Conservation (phyloP, 192 early-diverging fungal species). For the Coemansia interrupta region DNA sequence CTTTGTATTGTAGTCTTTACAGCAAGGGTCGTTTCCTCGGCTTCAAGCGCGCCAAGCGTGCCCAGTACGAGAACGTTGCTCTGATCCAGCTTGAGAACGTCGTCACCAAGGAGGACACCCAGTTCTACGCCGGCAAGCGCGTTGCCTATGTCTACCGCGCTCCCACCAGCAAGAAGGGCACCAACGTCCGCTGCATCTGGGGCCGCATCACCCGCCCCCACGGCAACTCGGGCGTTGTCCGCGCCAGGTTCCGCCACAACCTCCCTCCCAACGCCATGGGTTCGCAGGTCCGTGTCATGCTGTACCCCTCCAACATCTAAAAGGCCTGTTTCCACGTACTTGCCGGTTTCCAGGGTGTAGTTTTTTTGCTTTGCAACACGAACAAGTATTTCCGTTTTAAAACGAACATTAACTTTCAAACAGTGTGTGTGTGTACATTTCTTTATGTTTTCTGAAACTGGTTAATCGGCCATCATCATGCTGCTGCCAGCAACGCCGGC, state of each 20-base stretch:
- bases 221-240: slow-evolving; percentile 93
- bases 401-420: neutral
- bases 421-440: neutral
- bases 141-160: slow-evolving; percentile 97
- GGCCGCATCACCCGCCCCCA: slow-evolving; percentile 92
- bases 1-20: slow-evolving; percentile 76
- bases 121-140: slow-evolving; percentile 98
- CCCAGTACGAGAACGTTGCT: slow-evolving; percentile 84
- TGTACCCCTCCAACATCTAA: slow-evolving; percentile 89
- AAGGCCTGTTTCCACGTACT: neutral
- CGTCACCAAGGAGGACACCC: slow-evolving; percentile 80
- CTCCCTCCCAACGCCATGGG: slow-evolving; percentile 93
- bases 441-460: neutral
- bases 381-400: slow-evolving; percentile 2
- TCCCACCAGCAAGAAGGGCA: slow-evolving; percentile 81
- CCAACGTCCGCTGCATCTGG: slow-evolving; percentile 96
- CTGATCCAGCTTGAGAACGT: slow-evolving; percentile 94
- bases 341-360: neutral
- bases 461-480: slow-evolving; percentile 3
- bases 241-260: slow-evolving; percentile 96
- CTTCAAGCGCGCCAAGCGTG: slow-evolving; percentile 89
- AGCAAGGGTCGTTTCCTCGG: slow-evolving; percentile 96
- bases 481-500: slow-evolving; percentile 9
- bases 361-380: slow-evolving; percentile 1
- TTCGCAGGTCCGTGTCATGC: slow-evolving; percentile 87